These are phyloP conservation scores for Dalbergia oliveri DNA, from an alignment of 306 rosid genomes.

Conservation along the genomic window DNA sequence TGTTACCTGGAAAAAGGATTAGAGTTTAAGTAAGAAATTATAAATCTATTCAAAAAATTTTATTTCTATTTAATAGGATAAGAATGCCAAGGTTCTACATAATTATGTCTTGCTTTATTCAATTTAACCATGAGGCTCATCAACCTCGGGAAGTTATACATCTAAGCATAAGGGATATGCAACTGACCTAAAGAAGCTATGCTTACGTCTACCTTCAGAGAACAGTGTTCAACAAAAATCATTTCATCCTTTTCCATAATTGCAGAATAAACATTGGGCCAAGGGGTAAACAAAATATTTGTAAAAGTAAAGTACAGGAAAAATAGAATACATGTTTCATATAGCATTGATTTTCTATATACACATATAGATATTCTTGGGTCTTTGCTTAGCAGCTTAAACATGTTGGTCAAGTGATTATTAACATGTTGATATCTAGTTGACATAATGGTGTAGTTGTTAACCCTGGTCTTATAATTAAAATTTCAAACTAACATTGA, in stretches of 20 bases:
- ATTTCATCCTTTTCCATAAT: constrained; percentile 19
- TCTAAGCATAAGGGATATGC: constrained; percentile 23
- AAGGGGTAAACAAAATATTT: too few species aligned
- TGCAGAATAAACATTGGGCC: constrained; percentile 8
- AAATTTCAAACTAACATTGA: constrained; percentile 15
- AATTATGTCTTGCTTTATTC: constrained; percentile 5
- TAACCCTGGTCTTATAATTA: neutral
- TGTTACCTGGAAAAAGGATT: constrained; percentile 58
- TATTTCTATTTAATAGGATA: constrained; percentile 32
- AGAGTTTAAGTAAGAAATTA: constrained; percentile 33
- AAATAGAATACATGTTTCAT: constrained; percentile 16
- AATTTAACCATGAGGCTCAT: constrained; percentile 19
- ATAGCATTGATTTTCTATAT: neutral
- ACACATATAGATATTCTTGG: too few species aligned
- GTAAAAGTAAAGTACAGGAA: constrained; percentile 28
- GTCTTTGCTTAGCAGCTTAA: neutral
- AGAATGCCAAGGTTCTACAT: constrained; percentile 16
- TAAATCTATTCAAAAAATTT: constrained; percentile 33
- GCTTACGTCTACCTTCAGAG: constrained; percentile 19
- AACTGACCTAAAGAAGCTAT: neutral
- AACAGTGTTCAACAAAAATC: constrained; percentile 3
- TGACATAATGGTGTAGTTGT: neutral
- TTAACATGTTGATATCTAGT: neutral
- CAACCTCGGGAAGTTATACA: constrained; percentile 4
- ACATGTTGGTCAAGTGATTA: neutral